phyloP scores from a whole-genome alignment of 495 filamentous ascomycete genomes.

The Trichoderma reesei region DNA sequence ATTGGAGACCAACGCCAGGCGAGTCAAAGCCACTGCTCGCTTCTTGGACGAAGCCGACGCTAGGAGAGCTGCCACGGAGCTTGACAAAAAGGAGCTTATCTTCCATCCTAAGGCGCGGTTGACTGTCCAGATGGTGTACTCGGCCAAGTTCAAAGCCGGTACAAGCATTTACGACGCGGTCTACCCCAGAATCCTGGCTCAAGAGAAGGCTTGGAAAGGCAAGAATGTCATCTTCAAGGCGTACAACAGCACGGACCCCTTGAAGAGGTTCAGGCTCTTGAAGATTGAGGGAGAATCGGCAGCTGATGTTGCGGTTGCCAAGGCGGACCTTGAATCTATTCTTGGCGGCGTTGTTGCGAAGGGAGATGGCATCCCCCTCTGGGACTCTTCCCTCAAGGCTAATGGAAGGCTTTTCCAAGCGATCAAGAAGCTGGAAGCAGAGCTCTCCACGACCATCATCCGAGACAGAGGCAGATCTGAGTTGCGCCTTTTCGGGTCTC shows the following conservation, averaged over 20 bases:
- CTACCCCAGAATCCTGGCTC: conserved; percentile 18
- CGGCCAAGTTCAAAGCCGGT: conserved; percentile 23
- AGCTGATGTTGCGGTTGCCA: conserved; percentile 25
- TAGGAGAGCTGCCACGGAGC: conserved; percentile 16
- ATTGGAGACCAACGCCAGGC: conserved; percentile 13
- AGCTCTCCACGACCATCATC: conserved; percentile 17
- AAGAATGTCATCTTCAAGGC: conserved; percentile 18
- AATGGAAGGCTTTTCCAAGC: conserved; percentile 11
- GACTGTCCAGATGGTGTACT: conserved; percentile 20
- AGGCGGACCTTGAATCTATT: conserved; percentile 23
- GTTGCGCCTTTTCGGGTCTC: conserved; percentile 18
- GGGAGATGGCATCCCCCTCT: conserved; percentile 14
- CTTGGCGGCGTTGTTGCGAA: conserved; percentile 12
- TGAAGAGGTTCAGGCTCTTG: conserved; percentile 18
- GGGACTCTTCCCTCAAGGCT: conserved; percentile 17
- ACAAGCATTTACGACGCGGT: conserved; percentile 25
- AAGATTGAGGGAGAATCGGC: conserved; percentile 31
- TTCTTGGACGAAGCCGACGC: conserved; percentile 20
- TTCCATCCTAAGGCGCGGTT: conserved; percentile 17
- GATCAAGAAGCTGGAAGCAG: conserved; percentile 11
- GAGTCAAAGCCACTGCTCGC: conserved; percentile 20
- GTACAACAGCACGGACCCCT: conserved; percentile 14
- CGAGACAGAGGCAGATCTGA: conserved; percentile 18
- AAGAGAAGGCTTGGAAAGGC: conserved; percentile 13
- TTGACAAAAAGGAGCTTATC: conserved; percentile 14